Evolutionary conservation across 2,329 filamentous ascomycete genomes (phyloP).

Genomic region (Colletotrichum euphorbiae): DNA sequence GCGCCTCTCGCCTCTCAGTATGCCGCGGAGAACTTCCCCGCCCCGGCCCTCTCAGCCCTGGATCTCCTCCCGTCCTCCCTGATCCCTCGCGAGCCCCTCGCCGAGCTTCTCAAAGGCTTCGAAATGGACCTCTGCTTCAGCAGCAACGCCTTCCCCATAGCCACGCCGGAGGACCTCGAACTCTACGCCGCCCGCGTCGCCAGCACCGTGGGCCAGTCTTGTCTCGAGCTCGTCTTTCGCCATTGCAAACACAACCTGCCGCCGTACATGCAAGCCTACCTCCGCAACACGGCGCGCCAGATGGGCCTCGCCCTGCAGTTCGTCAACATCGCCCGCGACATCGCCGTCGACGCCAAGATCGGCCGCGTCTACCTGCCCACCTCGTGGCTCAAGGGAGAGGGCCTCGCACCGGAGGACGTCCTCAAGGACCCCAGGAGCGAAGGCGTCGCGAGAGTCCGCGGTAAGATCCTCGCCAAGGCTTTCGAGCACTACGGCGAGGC

Average conservation of each 20-base stretch:
- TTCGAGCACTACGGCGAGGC: constrained; percentile 70
- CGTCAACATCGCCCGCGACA: constrained; percentile 81
- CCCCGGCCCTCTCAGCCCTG: constrained; percentile 64
- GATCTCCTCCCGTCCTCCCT: constrained; percentile 67
- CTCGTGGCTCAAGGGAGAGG: constrained; percentile 70
- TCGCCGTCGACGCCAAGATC: constrained; percentile 73
- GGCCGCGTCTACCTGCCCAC: constrained; percentile 76
- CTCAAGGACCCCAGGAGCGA: constrained; percentile 60
- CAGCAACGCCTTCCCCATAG: constrained; percentile 63
- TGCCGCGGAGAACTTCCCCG: constrained; percentile 63
- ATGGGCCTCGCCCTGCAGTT: constrained; percentile 84
- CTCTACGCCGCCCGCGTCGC: constrained; percentile 76
- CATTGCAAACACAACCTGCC: constrained; percentile 56
- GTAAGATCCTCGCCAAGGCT: constrained; percentile 67
- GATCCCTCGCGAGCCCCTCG: constrained; percentile 69
- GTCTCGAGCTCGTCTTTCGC: constrained; percentile 73
- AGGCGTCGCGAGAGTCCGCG: constrained; percentile 62
- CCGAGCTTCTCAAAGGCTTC: constrained; percentile 75
- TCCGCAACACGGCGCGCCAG: constrained; percentile 67
- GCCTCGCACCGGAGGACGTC: constrained; percentile 65
- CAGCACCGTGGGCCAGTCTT: constrained; percentile 77
- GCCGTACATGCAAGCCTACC: constrained; percentile 49
- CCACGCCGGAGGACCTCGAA: constrained; percentile 67
- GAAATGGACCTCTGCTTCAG: constrained; percentile 73
- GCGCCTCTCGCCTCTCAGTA: constrained; percentile 45